Conservation (phyloP, 2,329 filamentous ascomycete species). For the Trichoderma afroharzianum region DNA sequence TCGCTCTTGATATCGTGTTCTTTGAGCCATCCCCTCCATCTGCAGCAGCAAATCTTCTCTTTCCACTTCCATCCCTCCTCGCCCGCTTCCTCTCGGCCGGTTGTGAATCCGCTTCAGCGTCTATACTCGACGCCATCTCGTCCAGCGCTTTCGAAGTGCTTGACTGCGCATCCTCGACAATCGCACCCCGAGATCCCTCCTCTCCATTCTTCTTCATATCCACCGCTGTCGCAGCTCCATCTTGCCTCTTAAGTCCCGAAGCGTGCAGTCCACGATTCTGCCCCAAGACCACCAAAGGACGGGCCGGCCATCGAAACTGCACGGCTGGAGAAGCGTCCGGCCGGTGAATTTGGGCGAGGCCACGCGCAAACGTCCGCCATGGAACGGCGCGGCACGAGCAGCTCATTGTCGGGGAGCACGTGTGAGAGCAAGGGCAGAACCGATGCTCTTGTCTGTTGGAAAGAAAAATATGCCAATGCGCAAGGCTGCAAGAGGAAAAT, state of each 20-base stretch:
- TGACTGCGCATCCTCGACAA: not conserved
- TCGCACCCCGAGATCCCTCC: not conserved
- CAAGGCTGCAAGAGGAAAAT: constrained; percentile 8
- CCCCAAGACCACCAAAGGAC: constrained; percentile 17
- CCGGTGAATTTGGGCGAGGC: constrained; percentile 40
- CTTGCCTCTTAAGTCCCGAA: constrained; percentile 22
- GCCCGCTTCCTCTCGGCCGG: not conserved
- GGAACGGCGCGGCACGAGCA: constrained; percentile 47
- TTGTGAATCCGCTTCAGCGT: not conserved
- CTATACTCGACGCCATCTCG: not conserved
- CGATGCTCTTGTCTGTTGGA: not conserved
- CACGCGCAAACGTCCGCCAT: constrained; percentile 47
- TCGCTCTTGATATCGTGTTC: not conserved
- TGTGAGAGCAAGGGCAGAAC: not conserved
- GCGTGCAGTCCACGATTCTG: constrained; percentile 25
- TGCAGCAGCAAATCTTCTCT: not conserved
- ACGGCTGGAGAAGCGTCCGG: constrained; percentile 23
- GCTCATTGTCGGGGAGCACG: constrained; percentile 35
- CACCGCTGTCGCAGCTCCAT: constrained; percentile 10
- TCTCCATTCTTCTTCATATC: constrained; percentile 18
- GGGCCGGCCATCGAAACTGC: not conserved
- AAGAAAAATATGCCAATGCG: not conserved
- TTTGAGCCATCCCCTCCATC: not conserved
- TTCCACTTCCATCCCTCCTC: not conserved
- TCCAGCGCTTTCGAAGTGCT: not conserved